Conservation (phyloP, 805 yeast species). For the Phaffomyces antillensis region DNA sequence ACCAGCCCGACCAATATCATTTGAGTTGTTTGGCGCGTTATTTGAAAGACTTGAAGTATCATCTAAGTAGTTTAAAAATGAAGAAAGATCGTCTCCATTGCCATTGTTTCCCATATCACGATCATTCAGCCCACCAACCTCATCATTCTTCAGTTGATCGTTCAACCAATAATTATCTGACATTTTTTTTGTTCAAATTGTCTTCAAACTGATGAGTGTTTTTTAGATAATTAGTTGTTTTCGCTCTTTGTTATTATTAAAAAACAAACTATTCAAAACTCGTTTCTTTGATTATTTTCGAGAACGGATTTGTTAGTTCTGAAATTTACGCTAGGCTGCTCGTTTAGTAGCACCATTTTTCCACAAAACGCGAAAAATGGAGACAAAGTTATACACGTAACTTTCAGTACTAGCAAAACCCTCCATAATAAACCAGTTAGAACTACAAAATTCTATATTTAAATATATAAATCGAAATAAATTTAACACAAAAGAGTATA, state of each 20-base stretch:
- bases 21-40: conserved; percentile 1
- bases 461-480: too few relatives aligned
- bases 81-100: conserved; percentile 28
- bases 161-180: conserved; percentile 23
- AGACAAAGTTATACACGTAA: neutral
- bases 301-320: neutral
- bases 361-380: neutral
- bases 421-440: too few relatives aligned
- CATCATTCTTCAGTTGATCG: conserved; percentile 22
- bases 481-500: too few relatives aligned
- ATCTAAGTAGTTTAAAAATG: conserved; percentile 45
- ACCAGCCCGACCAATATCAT: neutral
- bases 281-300: neutral
- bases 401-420: neutral
- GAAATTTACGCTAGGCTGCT: neutral
- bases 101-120: conserved; percentile 10
- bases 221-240: neutral
- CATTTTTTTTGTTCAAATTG: conserved; percentile 9
- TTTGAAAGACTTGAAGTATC: conserved; percentile 4
- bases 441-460: too few relatives aligned
- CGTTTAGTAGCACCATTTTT: neutral
- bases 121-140: conserved; percentile 10
- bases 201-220: neutral
- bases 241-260: too few relatives aligned
- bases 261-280: too few relatives aligned